Conservation (phyloP, 1,284 basidiomycete species). For the Wallemia hederae region DNA sequence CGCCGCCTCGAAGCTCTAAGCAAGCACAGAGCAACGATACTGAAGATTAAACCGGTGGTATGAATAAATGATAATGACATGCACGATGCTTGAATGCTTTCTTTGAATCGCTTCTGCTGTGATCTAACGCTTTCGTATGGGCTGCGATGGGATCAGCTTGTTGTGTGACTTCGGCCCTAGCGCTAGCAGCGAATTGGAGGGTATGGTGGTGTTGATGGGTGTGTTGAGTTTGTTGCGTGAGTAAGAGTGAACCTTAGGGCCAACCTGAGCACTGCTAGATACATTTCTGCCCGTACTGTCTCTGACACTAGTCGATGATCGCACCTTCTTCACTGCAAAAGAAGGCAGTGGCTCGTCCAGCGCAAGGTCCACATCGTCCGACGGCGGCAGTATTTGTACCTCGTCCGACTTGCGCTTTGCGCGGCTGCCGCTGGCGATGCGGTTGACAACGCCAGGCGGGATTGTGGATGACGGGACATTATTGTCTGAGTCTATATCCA, state of each 20-base stretch:
- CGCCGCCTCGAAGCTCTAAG: neutral
- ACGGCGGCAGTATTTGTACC: neutral
- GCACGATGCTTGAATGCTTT: no score
- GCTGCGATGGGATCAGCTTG: neutral
- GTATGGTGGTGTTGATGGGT: neutral
- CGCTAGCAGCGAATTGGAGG: neutral
- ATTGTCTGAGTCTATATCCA: no score
- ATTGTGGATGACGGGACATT: no score
- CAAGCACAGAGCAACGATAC: no score
- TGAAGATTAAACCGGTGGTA: no score
- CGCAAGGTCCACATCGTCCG: neutral
- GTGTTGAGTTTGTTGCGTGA: neutral
- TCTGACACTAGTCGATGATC: neutral
- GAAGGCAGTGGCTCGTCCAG: neutral
- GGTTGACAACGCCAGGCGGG: neutral
- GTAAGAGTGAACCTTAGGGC: neutral
- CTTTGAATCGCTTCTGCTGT: no score
- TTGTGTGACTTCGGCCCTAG: neutral
- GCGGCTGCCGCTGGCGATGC: neutral
- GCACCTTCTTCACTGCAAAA: neutral
- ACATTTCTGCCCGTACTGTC: no score
- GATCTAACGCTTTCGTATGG: neutral
- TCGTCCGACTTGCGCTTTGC: neutral
- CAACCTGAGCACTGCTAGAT: neutral
- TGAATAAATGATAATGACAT: no score